Conservation (phyloP, 176 grass and related monocot species). For the Aechmea fasciata region DNA sequence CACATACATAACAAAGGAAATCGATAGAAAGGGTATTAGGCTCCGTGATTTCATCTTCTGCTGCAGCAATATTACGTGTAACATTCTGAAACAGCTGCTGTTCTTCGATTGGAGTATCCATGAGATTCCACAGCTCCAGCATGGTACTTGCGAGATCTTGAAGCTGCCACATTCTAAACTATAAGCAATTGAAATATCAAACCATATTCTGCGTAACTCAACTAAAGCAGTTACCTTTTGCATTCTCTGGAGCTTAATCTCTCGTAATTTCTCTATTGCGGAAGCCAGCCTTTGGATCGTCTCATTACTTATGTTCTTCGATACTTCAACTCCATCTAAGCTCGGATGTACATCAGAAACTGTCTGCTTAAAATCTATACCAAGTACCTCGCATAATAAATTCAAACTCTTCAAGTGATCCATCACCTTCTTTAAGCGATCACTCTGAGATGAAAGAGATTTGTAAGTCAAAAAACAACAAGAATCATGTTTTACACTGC, state of each 20-base stretch:
- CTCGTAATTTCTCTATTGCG: conserved; percentile 28
- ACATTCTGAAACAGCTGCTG: conserved; percentile 69
- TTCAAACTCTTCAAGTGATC: conserved; percentile 45
- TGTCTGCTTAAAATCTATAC: conserved; percentile 50
- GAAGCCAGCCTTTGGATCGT: conserved; percentile 36
- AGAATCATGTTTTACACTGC: background rate
- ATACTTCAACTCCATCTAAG: conserved; percentile 41
- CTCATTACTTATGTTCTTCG: conserved; percentile 53
- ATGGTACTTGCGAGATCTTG: conserved; percentile 69
- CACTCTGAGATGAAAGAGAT: conserved; percentile 19
- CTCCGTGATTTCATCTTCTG: conserved; percentile 67
- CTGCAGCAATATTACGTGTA: conserved; percentile 75
- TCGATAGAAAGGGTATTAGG: conserved; percentile 53
- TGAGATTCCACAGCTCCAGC: conserved; percentile 77
- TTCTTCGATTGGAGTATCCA: conserved; percentile 75
- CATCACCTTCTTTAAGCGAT: conserved; percentile 48
- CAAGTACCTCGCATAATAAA: conserved; percentile 48
- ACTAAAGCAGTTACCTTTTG: conserved; percentile 36
- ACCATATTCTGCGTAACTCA: background rate
- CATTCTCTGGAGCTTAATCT: conserved; percentile 58
- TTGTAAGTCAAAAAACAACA: background rate
- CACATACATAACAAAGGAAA: conserved; percentile 47
- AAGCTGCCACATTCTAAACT: conserved; percentile 43
- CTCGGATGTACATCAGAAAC: conserved; percentile 43
- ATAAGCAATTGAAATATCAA: conserved; percentile 11